phyloP scores from a whole-genome alignment of 768 basidiomycete genomes.

The Kwoniella bestiolae region DNA sequence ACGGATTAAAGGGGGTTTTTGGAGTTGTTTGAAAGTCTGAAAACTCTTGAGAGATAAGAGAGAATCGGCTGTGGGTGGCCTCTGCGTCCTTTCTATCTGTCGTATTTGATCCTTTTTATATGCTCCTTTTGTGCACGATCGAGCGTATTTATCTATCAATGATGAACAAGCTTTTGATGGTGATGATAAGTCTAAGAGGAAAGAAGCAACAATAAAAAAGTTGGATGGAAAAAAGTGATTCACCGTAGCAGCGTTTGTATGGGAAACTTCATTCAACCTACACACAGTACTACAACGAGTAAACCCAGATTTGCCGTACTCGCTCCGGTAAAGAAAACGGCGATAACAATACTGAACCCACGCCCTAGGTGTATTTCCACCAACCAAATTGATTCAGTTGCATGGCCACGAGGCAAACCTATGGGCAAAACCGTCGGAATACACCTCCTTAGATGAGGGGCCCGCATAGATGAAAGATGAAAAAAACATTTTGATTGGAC shows the following conservation, averaged over 20 bases:
- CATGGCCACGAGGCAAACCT: background rate
- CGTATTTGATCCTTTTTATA: background rate
- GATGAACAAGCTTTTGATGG: constrained; percentile 16
- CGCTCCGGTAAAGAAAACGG: background rate
- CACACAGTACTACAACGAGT: too few relatives aligned
- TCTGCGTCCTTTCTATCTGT: constrained; percentile 6
- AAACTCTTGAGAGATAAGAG: constrained; percentile 14
- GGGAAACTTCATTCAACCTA: background rate
- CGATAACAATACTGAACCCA: background rate
- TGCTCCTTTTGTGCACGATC: background rate
- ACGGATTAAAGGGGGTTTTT: constrained; percentile 22
- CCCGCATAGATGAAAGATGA: background rate
- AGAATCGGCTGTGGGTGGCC: background rate
- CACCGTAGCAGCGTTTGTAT: background rate
- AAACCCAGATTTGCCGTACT: background rate
- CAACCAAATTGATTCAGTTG: background rate
- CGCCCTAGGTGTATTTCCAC: background rate
- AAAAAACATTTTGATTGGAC: constrained; percentile 1
- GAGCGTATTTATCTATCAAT: background rate
- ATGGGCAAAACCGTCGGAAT: background rate
- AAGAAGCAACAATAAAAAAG: background rate
- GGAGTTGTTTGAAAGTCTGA: background rate
- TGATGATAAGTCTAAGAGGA: background rate
- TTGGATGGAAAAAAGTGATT: background rate
- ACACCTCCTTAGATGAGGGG: background rate